Conservation (phyloP, 805 yeast genomes). For the Kodamaea lidongshanica region DNA sequence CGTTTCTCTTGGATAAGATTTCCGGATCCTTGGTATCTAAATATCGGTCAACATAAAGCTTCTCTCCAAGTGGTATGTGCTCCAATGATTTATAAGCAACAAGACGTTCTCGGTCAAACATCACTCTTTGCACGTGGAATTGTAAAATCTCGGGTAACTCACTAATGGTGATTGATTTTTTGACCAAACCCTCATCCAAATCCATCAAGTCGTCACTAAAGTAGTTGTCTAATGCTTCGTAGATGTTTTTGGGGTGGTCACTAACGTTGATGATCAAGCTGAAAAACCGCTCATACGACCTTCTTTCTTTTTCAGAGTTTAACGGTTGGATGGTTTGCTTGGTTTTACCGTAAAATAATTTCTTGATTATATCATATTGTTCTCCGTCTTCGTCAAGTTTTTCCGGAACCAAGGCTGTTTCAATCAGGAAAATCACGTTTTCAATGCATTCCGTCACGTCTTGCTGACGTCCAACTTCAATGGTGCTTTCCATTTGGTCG, state of each 20-base stretch:
- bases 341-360: slow-evolving; percentile 78
- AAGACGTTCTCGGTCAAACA: slow-evolving; percentile 67
- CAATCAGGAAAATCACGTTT: slow-evolving; percentile 85
- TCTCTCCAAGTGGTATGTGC: slow-evolving; percentile 74
- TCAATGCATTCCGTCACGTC: slow-evolving; percentile 97
- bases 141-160: slow-evolving; percentile 78
- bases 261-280: slow-evolving; percentile 81
- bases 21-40: slow-evolving; percentile 59
- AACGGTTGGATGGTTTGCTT: slow-evolving; percentile 64
- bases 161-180: slow-evolving; percentile 64
- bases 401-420: slow-evolving; percentile 74
- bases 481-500: slow-evolving; percentile 66
- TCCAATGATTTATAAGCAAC: slow-evolving; percentile 78
- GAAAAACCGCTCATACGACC: slow-evolving; percentile 62
- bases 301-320: slow-evolving; percentile 16
- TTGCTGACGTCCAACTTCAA: slow-evolving; percentile 86
- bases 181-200: slow-evolving; percentile 66
- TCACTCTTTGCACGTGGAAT: slow-evolving; percentile 90
- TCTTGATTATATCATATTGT: slow-evolving; percentile 75
- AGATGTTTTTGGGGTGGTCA: slow-evolving; percentile 81
- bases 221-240: slow-evolving; percentile 83
- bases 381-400: slow-evolving; percentile 64
- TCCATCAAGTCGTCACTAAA: slow-evolving; percentile 69
- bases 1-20: slow-evolving; percentile 46
- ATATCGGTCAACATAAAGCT: slow-evolving; percentile 81